Base-by-base conservation (phyloP, 2,329 filamentous ascomycete genomes). In the Penicillium griseofulvum region DNA sequence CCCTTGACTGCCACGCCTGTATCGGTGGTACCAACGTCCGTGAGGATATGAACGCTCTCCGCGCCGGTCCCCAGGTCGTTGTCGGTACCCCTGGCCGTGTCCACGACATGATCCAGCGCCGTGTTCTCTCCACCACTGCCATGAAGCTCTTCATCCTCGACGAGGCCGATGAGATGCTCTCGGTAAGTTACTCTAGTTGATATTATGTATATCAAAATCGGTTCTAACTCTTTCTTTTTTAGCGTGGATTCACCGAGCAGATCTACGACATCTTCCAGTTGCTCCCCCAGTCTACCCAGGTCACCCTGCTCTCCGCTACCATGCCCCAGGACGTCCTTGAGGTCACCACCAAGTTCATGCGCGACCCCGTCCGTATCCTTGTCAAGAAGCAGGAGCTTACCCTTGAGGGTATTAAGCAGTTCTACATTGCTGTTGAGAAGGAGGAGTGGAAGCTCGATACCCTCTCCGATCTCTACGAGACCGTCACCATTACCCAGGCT, bases 391-490 rank as follows among this genome's bases (percentile, higher is more conserved):
- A 65, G 60, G 94, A 99, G 75, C 80, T 99, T 81, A 99, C 94
- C 2, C 85, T 99, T 48, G 94, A 97, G 78, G 94, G 94, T 55
- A 82, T 99, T 49, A 97, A 97, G 80, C 94, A 99, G 75, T 99
- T 97, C 81, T 99, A 97, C 74, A 97, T 99, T 68, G 94, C 94
- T 1, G 94, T 97, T 19, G 94, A 99, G 77, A 97, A 97, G 81
- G 94, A 99, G 76, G 94, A 97, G 74, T 99, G 94, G 94, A 99
- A 99, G 76, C 96, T 99, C 67, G 94, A 99, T 74, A 99, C 94
- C 3, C 86, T 99, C 5, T 97, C 91, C 76, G 94, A 99, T 78
- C 87, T 99, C 55, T 99, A 99, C 82, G 94, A 99, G 74, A 97
- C 94, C 12, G 84, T 99, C 42, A 99, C 94, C 52, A 97, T 99